These are phyloP conservation scores for Xylaria intraflava DNA, from an alignment of 495 filamentous ascomycete genomes.

Conservation along the genomic window DNA sequence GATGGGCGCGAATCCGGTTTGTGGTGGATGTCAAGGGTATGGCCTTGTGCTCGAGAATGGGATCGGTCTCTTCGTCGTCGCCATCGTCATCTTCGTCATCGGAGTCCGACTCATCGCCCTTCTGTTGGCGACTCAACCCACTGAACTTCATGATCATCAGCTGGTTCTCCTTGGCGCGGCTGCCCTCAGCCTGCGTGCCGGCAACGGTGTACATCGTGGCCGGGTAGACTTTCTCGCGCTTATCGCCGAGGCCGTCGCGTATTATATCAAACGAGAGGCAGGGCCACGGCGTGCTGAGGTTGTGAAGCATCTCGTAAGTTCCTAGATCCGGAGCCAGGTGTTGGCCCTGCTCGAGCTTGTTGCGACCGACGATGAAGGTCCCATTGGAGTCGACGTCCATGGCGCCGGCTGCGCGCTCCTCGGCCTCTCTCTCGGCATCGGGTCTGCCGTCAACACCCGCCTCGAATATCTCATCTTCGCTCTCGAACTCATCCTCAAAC, in stretches of 20 bases:
- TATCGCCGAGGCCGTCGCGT: conserved; percentile 79
- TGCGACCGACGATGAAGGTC: conserved; percentile 87
- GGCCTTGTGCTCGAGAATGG: conserved; percentile 85
- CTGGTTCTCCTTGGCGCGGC: conserved; percentile 75
- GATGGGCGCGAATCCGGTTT: conserved; percentile 84
- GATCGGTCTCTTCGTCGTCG: conserved; percentile 76
- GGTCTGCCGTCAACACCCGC: conserved; percentile 89
- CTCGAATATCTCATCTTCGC: conserved; percentile 91
- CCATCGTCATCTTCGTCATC: conserved; percentile 70
- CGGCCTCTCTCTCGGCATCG: conserved; percentile 85
- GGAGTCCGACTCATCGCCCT: conserved; percentile 48
- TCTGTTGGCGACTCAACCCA: conserved; percentile 78
- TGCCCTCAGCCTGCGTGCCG: conserved; percentile 81
- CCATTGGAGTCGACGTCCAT: conserved; percentile 85
- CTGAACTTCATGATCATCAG: conserved; percentile 94
- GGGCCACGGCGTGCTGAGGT: conserved; percentile 85
- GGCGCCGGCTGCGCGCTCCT: conserved; percentile 62
- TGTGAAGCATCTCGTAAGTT: conserved; percentile 95
- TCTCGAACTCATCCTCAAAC: conserved; percentile 94
- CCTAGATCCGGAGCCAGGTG: conserved; percentile 82
- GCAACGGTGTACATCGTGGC: conserved; percentile 89
- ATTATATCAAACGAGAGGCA: conserved; percentile 94
- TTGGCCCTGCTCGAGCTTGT: conserved; percentile 80
- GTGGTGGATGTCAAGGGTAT: conserved; percentile 81
- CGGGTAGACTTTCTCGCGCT: conserved; percentile 76